Conservation (phyloP, 305 asterid genomes). For the Striga hermonthica region DNA sequence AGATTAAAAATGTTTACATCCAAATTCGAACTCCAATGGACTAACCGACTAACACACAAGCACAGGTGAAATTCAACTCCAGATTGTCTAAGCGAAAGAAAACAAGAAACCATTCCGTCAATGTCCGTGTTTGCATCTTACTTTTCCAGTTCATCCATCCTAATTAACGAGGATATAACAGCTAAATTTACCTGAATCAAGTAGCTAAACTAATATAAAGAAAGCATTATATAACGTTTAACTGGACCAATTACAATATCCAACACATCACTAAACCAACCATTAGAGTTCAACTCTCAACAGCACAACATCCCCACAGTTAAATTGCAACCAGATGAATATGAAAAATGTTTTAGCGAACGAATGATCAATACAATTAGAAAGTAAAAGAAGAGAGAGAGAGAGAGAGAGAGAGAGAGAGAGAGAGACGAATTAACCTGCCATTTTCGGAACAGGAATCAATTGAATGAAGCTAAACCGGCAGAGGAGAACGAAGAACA, state of each 20-base stretch:
- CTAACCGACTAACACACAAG: background rate
- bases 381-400: background rate
- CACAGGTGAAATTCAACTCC: constrained; percentile 3
- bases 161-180: constrained; percentile 16
- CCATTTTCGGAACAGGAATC: constrained; percentile 35
- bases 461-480: constrained; percentile 26
- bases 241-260: constrained; percentile 16
- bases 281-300: background rate
- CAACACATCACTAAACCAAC: constrained; percentile 19
- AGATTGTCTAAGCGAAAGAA: background rate
- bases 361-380: background rate
- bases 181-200: constrained; percentile 15
- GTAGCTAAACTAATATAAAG: background rate
- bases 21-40: constrained; percentile 20
- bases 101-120: background rate
- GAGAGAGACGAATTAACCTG: constrained; percentile 31
- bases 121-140: background rate
- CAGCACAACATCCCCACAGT: constrained; percentile 8
- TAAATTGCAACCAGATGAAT: background rate
- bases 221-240: constrained; percentile 6
- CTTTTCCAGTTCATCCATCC: constrained; percentile 18
- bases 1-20: constrained; percentile 7
- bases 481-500: constrained; percentile 27
- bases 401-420: background rate
- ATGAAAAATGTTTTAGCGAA: constrained; percentile 3